Conservation (phyloP, 176 grass and related monocot genomes). For the Aegilops sharonensis region DNA sequence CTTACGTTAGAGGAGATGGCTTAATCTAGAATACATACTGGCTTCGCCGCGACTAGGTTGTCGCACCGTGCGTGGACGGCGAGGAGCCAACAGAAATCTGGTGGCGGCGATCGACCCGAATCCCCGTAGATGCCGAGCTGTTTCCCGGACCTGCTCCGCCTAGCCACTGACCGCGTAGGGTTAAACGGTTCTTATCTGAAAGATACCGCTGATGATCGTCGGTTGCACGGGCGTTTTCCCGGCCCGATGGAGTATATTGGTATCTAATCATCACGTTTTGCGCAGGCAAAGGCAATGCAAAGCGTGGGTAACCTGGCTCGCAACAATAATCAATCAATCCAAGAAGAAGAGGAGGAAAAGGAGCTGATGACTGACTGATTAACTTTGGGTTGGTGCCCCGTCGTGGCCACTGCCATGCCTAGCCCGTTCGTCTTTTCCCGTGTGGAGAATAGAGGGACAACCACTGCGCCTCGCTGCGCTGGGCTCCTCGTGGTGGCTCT, state of each 20-base stretch:
- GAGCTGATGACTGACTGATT: not conserved
- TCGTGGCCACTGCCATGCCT: not conserved
- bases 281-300: too few relatives aligned
- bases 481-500: not conserved
- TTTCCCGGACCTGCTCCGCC: slow-evolving; percentile 12
- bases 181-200: slow-evolving; percentile 21
- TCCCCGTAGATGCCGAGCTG: slow-evolving; percentile 13
- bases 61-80: not conserved
- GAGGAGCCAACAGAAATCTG: slow-evolving; percentile 27
- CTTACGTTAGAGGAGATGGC: too few relatives aligned
- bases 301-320: not conserved
- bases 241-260: not conserved
- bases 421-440: not conserved
- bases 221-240: too few relatives aligned
- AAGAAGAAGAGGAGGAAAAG: not conserved
- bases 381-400: not conserved
- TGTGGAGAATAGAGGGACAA: slow-evolving; percentile 36
- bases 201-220: too few relatives aligned
- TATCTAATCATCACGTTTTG: slow-evolving; percentile 22
- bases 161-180: slow-evolving; percentile 8
- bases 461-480: not conserved
- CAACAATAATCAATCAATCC: not conserved
- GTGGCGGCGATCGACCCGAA: not conserved
- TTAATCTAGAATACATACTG: too few relatives aligned
- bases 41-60: too few relatives aligned